Conservation (phyloP, 1,284 basidiomycete genomes). For the Xanthoconium separans region DNA sequence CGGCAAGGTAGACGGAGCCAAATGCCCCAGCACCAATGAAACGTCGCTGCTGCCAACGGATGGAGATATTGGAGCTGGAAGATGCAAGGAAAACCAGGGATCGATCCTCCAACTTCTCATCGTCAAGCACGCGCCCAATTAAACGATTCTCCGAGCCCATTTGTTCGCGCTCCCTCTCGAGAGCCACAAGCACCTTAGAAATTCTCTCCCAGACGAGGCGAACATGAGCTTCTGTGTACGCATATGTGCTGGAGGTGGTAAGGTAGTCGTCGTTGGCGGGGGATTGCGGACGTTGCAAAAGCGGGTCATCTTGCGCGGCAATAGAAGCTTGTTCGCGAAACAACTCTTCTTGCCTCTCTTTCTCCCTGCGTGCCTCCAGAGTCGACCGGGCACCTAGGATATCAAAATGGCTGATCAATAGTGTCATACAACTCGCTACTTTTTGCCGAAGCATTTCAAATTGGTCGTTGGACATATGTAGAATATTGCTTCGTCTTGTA, state of each 20-base stretch:
- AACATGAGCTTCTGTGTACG: constrained; percentile 62
- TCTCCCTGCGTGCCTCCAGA: constrained; percentile 86
- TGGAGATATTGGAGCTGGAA: constrained; percentile 91
- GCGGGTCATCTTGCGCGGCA: constrained; percentile 49
- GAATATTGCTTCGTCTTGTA: constrained; percentile 89
- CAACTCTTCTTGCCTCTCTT: constrained; percentile 78
- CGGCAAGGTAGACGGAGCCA: constrained; percentile 96
- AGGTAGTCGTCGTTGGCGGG: constrained; percentile 38
- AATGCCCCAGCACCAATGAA: constrained; percentile 99
- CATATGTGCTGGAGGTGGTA: constrained; percentile 37
- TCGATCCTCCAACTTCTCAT: constrained; percentile 88
- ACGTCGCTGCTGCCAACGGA: constrained; percentile 97
- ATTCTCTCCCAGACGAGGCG: constrained; percentile 75
- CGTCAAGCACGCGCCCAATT: constrained; percentile 87
- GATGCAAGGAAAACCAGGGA: constrained; percentile 91
- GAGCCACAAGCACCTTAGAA: constrained; percentile 53
- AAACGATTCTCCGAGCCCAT: constrained; percentile 70
- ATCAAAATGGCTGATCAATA: constrained; percentile 97
- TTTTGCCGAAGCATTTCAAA: constrained; percentile 89
- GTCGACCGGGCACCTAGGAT: constrained; percentile 92
- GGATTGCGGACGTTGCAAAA: constrained; percentile 36
- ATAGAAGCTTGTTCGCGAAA: constrained; percentile 60
- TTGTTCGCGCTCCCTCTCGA: constrained; percentile 64
- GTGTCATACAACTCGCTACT: constrained; percentile 95
- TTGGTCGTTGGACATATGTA: constrained; percentile 85